Conservation (phyloP, 148 eudicot genomes). For the Dysphania ambrosioides region DNA sequence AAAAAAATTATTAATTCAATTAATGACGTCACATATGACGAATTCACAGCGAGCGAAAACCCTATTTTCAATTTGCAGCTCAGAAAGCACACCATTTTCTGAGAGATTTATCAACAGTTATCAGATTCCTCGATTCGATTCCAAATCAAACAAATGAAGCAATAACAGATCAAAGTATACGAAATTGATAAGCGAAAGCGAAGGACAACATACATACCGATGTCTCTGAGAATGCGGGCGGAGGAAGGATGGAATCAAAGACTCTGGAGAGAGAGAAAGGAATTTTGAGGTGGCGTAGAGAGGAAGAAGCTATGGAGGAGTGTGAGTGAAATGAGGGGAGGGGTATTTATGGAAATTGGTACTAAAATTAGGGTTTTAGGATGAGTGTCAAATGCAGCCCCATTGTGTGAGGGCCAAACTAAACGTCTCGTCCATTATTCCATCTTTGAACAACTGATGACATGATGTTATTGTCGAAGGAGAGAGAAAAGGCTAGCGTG, state of each 20-base stretch:
- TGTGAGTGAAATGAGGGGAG: background rate
- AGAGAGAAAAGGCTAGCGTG: constrained; percentile 16
- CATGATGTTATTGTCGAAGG: constrained; percentile 1
- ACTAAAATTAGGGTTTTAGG: background rate
- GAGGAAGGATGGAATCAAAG: constrained; percentile 33
- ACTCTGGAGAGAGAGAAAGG: background rate
- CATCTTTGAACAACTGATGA: background rate
- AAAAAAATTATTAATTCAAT: constrained; percentile 9
- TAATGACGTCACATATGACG: constrained; percentile 28
- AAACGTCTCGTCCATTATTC: background rate
- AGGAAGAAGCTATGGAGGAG: background rate
- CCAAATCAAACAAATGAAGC: constrained; percentile 20
- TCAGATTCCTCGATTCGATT: background rate
- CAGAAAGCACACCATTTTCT: constrained; percentile 21
- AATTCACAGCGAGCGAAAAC: constrained; percentile 26
- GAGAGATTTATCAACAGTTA: background rate
- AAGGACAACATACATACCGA: constrained; percentile 16
- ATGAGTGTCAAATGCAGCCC: background rate
- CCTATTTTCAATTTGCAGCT: constrained; percentile 31
- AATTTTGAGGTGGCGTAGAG: background rate
- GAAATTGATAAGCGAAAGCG: background rate
- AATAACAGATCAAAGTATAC: constrained; percentile 21
- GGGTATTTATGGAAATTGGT: constrained; percentile 18
- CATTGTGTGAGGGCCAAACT: background rate
- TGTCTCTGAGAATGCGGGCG: constrained; percentile 43